Percentiles rank a stretch among this genome's conserved stretches.
Conservation (phyloP, 2,329 filamentous ascomycete species). For the Chrysosporium keratinophilum region DNA sequence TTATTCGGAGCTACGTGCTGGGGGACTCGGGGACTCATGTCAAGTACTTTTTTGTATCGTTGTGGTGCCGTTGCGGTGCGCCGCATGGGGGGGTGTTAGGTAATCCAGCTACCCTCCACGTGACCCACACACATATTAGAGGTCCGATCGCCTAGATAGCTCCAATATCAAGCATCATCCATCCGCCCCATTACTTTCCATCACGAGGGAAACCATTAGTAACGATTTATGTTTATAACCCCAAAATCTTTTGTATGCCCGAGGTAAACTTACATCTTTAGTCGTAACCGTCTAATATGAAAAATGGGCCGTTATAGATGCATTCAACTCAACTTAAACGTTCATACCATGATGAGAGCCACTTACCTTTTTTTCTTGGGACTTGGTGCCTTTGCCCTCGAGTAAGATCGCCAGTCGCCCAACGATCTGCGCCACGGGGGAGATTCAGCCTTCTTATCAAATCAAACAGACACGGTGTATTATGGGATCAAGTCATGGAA, state of each 20-base stretch:
- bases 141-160: no score
- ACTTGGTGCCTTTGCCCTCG: slow-evolving; percentile 14
- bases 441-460: background rate
- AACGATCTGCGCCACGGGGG: slow-evolving; percentile 19
- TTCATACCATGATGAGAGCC: background rate
- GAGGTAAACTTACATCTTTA: slow-evolving; percentile 16
- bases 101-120: no score
- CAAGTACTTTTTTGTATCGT: no score
- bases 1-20: no score
- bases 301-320: background rate
- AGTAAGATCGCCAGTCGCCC: slow-evolving; percentile 19
- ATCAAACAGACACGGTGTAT: background rate
- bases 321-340: background rate
- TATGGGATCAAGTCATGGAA: background rate
- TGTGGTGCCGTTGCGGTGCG: no score
- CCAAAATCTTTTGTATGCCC: background rate
- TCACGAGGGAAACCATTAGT: background rate
- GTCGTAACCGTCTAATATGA: slow-evolving; percentile 17
- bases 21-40: no score
- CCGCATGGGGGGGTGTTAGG: no score
- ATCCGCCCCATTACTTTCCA: no score
- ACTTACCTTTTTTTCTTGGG: slow-evolving; percentile 16
- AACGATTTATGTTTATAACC: background rate
- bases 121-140: no score
- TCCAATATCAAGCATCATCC: no score